A percentile compares a stretch with the other conserved stretches of the same genome.
Conservation (phyloP, 163 green algal species). For the Scenedesmus sp. region DNA sequence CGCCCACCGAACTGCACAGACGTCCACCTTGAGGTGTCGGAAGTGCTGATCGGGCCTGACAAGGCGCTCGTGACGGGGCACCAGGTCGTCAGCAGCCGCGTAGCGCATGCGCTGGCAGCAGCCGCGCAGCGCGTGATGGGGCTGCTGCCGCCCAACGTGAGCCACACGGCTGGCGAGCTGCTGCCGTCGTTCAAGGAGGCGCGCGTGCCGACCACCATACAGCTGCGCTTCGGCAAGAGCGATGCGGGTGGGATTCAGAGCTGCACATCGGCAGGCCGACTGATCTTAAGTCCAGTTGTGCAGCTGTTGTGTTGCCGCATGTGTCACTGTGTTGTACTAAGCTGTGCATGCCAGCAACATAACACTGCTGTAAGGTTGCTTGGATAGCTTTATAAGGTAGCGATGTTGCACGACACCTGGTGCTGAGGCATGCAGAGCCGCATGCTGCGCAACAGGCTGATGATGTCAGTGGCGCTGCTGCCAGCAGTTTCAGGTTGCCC, state of each 20-base stretch:
- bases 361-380: no score
- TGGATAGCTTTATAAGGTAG: no score
- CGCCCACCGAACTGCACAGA: background rate
- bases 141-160: background rate
- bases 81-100: conserved; percentile 20
- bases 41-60: conserved; percentile 7
- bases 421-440: no score
- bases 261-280: no score
- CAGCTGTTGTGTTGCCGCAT: no score
- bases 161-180: background rate
- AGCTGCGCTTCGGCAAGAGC: conserved; percentile 40
- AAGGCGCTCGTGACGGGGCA: conserved; percentile 20
- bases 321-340: background rate
- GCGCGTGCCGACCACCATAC: conserved; percentile 3
- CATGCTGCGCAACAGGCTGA: no score
- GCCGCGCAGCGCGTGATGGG: background rate
- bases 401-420: no score
- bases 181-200: background rate
- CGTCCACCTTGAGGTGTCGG: background rate
- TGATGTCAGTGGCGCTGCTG: no score
- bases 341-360: no score
- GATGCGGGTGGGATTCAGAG: conserved; percentile 25
- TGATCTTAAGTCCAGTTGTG: no score
- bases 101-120: conserved; percentile 1
- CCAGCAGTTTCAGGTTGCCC: no score